Percentiles rank a stretch among this genome's conserved stretches.
phyloP scores from a whole-genome alignment of 306 rosid genomes.

The Prunus dulcis region DNA sequence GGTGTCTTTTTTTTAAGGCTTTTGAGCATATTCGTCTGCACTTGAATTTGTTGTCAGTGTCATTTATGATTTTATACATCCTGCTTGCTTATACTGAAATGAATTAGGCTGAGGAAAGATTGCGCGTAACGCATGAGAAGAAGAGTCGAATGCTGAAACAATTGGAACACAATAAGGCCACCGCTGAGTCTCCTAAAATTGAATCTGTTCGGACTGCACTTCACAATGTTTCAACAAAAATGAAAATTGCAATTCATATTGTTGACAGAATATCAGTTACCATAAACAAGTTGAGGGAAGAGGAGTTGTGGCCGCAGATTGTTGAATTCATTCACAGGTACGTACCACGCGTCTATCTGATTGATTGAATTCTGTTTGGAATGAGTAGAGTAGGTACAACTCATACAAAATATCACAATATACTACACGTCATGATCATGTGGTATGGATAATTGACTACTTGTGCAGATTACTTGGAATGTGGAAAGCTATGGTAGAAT shows the following conservation, averaged over 20 bases:
- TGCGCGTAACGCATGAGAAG: constrained; percentile 60
- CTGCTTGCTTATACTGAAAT: neutral
- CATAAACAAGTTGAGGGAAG: constrained; percentile 66
- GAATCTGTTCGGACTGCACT: constrained; percentile 40
- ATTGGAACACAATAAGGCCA: constrained; percentile 35
- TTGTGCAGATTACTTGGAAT: constrained; percentile 50
- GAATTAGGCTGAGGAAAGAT: constrained; percentile 64
- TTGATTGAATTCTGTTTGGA: neutral
- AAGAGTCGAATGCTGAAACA: constrained; percentile 58
- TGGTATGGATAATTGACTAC: no score
- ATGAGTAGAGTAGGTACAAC: neutral
- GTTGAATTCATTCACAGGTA: constrained; percentile 63
- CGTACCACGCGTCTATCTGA: constrained; percentile 30
- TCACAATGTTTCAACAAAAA: constrained; percentile 41
- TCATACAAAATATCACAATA: no score
- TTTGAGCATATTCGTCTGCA: neutral
- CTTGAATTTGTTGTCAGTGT: neutral
- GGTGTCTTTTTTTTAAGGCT: neutral
- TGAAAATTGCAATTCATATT: constrained; percentile 75
- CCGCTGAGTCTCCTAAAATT: constrained; percentile 37
- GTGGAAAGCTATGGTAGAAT: constrained; percentile 80
- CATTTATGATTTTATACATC: neutral
- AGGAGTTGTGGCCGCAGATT: constrained; percentile 72
- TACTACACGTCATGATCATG: no score
- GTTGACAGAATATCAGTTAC: constrained; percentile 71